Percentiles rank a stretch among this genome's conserved stretches.
These are phyloP conservation scores for Clarireedia sp. DNA, from an alignment of 2,329 filamentous ascomycete genomes.

Conservation along the genomic window DNA sequence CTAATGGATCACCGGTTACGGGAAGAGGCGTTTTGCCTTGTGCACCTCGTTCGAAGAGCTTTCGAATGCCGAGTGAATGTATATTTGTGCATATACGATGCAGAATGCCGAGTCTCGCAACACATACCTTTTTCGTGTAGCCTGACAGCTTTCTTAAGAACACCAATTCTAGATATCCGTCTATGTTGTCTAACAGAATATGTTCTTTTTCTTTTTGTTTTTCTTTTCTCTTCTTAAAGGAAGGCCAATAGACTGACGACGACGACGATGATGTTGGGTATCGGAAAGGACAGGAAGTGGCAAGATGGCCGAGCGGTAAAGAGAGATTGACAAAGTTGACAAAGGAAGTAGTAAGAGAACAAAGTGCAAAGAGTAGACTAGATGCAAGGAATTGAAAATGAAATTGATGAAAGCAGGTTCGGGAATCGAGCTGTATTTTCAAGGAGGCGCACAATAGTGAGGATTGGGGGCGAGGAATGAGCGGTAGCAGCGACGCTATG, in stretches of 20 bases:
- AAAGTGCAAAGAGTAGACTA: no score
- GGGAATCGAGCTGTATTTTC: no score
- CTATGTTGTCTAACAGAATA: not conserved
- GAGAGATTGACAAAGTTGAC: slow-evolving; percentile 6
- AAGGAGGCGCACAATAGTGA: not conserved
- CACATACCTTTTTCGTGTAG: slow-evolving; percentile 8
- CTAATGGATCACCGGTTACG: slow-evolving; percentile 2
- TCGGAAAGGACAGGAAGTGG: slow-evolving; percentile 6
- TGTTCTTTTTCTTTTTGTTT: not conserved
- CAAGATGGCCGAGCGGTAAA: not conserved
- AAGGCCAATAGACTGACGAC: not conserved
- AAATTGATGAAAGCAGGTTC: no score
- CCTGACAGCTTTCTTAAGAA: slow-evolving; percentile 2
- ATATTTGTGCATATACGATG: slow-evolving; percentile 5
- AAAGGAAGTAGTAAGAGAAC: not conserved
- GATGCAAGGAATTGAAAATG: no score
- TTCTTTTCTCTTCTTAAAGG: not conserved
- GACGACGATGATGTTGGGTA: not conserved
- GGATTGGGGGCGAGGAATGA: not conserved
- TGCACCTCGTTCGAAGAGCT: slow-evolving; percentile 1
- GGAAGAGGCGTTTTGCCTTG: slow-evolving; percentile 5
- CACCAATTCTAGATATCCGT: not conserved
- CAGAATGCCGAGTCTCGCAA: not conserved
- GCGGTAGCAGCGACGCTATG: slow-evolving; percentile 3
- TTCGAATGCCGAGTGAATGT: slow-evolving; percentile 3